Base-by-base conservation (phyloP, 2,329 filamentous ascomycete species). In the Colletotrichum liriopes region DNA sequence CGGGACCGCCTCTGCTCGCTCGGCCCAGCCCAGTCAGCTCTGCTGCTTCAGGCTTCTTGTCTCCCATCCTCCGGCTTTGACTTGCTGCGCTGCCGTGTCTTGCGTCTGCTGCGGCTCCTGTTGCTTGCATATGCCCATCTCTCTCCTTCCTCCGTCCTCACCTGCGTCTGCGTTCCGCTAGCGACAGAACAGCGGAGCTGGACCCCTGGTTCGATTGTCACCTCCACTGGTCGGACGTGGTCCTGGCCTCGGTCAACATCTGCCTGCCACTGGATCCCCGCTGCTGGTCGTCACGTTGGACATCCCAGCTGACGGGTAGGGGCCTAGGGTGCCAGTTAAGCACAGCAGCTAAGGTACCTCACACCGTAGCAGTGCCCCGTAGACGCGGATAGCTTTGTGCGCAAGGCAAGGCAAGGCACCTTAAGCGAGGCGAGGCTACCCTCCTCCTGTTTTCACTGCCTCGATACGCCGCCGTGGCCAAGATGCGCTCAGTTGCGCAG, bases 251-350 rank as follows among this genome's bases (percentile, higher is more conserved):
- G 5, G 39, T 32, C 54, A 23, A 41, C 39, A 29, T 62, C 45
- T 55, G 62, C 56, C 59, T 68, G 59, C 54, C 37, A 52, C 51
- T 69, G 59, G 43, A 69, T 69, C 65, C 59, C 65, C 69, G 47
- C 35, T 41, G 35, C 20, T 64, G 37, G 43, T 64, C 65, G 58
- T 72, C 69, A 69, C 69, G 69, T 72, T 72, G 65, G 59, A 64
- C 65, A 69, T 72, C 59, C 59, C 69, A 55, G 69, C 65, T 41
- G 45, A 64, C 47, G 54, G 69, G 65, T 60, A 72, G 47, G 51
- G 54, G 54, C 26, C 49, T 12, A 51, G 47, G 47, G 5, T 3
- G 45, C 43, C n/a, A 49, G 23, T 32, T 43, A 9, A 49, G 47
- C 37, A 54, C 23, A 11, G 37, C 35, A 60, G 23, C 12, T 39